These are phyloP conservation scores for Elsinoe fawcettii DNA, from an alignment of 2,329 filamentous ascomycete genomes.

Conservation along the genomic window DNA sequence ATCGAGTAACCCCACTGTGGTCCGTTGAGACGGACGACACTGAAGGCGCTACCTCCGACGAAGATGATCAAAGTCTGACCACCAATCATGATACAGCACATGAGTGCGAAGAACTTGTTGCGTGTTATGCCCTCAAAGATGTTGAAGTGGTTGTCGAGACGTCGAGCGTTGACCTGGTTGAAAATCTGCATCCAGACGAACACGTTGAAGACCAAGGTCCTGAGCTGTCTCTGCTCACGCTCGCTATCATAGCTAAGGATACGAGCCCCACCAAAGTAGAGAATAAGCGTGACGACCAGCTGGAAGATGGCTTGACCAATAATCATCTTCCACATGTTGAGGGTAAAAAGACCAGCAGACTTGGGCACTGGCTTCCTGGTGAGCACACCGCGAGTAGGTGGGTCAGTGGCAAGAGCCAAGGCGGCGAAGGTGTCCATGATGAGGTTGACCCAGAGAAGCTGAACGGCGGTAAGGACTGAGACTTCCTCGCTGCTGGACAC, in stretches of 20 bases:
- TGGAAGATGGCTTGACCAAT: slow-evolving; percentile 87
- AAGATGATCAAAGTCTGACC: slow-evolving; percentile 87
- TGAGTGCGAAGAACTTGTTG: slow-evolving; percentile 84
- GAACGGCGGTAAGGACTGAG: slow-evolving; percentile 79
- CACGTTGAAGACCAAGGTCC: slow-evolving; percentile 89
- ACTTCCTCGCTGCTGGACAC: slow-evolving; percentile 61
- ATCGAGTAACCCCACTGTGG: slow-evolving; percentile 83
- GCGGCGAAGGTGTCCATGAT: slow-evolving; percentile 97
- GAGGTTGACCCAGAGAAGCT: slow-evolving; percentile 91
- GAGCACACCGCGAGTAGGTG: slow-evolving; percentile 73
- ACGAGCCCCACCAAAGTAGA: slow-evolving; percentile 54
- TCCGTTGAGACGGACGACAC: slow-evolving; percentile 61
- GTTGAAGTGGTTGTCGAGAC: slow-evolving; percentile 90
- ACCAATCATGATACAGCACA: slow-evolving; percentile 79
- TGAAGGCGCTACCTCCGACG: slow-evolving; percentile 74
- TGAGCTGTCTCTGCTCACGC: slow-evolving; percentile 47
- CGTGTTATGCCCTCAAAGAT: slow-evolving; percentile 80
- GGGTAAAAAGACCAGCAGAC: slow-evolving; percentile 67
- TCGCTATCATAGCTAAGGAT: slow-evolving; percentile 52
- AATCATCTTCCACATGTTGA: slow-evolving; percentile 99
- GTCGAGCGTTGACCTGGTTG: slow-evolving; percentile 95
- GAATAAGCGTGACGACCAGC: slow-evolving; percentile 65
- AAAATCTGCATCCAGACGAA: slow-evolving; percentile 99
- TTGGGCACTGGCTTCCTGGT: slow-evolving; percentile 73
- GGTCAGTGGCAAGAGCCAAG: slow-evolving; percentile 79